Evolutionary conservation across 225 moss, liverwort and hornwort species (phyloP), one percentile per base, ranked within the genome.

Genomic region (Polytrichum formosum): DNA sequence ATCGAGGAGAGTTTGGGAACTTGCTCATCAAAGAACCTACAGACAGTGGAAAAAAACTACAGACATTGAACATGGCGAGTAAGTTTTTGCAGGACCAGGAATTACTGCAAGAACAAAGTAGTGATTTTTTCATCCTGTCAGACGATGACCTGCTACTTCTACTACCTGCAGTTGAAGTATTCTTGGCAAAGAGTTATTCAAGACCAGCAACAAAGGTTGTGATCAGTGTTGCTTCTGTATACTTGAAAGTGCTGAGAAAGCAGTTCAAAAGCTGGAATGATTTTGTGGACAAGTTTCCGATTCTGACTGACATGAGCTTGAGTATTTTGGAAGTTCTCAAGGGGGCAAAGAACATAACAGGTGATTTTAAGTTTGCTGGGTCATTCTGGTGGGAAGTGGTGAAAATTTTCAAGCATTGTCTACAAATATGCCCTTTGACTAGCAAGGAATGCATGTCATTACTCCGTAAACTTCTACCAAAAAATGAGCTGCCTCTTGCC

Each of bases 201-300:
- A 77, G 65, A 67, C 80, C 75, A 72, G 58, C 69, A 79, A 68
- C 55, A 63, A 66, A 55, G 53, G 65, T 66, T 63, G 76, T 82
- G 68, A 76, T 64, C 30, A 87, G 88, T 74, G 80, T 94, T 55
- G 88, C 90, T 35, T 81, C 74, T 61, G 82, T 82, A 22, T 98
- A 92, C 72, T 75, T 77, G 67, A 86, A 67, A 68, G 71, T 88
- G 67, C 78, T 98, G 21, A 74, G 64, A 56, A 75, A 81, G 59
- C 79, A 80, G 65, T 55, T 91, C 30, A 92, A 83, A 78, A 71
- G 72, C 53, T 94, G 91, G 92, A 84, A 92, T 33, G 78, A 78
- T 70, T 80, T 92, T 55, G 78, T 92, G 72, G 64, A 67, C 33
- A 70, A 70, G 56, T 74, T 77, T 75, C 37, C 68, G 8, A 29